A percentile compares a stretch with the other conserved stretches of the same genome.
These are phyloP conservation scores for Primulina eburnea DNA, from an alignment of 257 asterid species.

Conservation along the genomic window DNA sequence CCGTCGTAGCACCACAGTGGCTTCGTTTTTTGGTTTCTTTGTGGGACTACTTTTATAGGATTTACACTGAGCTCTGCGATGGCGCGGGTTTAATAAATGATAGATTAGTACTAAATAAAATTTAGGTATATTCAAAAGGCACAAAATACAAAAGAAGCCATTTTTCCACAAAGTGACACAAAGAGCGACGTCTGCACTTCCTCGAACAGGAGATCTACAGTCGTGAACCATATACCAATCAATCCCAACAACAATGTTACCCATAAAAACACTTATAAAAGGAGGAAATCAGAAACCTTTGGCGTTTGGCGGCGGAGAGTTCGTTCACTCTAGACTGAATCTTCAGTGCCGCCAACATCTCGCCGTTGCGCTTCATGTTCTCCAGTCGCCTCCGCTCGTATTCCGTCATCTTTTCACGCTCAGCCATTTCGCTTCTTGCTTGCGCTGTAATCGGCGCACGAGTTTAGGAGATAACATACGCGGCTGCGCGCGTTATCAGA, in stretches of 20 bases:
- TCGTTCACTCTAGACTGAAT: constrained; percentile 50
- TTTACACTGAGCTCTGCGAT: constrained; percentile 52
- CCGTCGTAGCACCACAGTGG: constrained; percentile 71
- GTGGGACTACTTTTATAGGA: constrained; percentile 54
- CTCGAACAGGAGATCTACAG: constrained; percentile 17
- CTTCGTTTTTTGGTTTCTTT: constrained; percentile 55
- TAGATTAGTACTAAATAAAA: constrained; percentile 3
- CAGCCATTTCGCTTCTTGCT: constrained; percentile 36
- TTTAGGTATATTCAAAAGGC: too few species aligned
- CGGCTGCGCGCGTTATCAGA: not conserved
- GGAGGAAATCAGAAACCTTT: constrained; percentile 29
- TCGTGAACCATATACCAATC: not conserved
- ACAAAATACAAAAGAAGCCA: not conserved
- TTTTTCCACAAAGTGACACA: not conserved
- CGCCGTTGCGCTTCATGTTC: constrained; percentile 73
- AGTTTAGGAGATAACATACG: not conserved
- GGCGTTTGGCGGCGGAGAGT: constrained; percentile 57
- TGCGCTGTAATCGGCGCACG: not conserved
- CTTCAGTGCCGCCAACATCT: constrained; percentile 81
- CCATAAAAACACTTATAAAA: not conserved
- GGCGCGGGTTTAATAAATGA: not conserved
- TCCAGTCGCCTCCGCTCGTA: constrained; percentile 80
- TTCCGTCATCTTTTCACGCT: constrained; percentile 43
- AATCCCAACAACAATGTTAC: not conserved
- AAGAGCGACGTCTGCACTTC: constrained; percentile 5